phyloP scores from a whole-genome alignment of 306 rosid species.

The Malus sieversii region DNA sequence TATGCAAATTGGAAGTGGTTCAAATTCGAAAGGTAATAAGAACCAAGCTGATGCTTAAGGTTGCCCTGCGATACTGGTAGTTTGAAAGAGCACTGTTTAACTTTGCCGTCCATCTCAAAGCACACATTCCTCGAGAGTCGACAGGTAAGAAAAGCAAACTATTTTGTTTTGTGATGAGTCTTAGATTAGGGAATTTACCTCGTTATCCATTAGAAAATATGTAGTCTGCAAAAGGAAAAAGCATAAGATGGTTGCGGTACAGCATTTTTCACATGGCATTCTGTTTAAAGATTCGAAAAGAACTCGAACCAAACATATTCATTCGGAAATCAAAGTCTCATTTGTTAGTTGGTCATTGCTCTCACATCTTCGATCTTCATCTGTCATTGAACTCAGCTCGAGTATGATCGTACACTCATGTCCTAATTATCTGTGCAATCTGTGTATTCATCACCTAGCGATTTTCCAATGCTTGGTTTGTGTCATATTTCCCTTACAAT shows the following conservation, averaged over 20 bases:
- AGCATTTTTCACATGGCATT: too few species aligned
- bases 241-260: background rate
- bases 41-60: constrained; percentile 1
- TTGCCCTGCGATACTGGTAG: background rate
- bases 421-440: too few species aligned
- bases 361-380: background rate
- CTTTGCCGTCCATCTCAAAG: background rate
- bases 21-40: constrained; percentile 52
- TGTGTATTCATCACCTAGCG: too few species aligned
- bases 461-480: too few species aligned
- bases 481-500: too few species aligned
- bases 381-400: background rate
- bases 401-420: background rate
- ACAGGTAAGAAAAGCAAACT: background rate
- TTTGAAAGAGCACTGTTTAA: background rate
- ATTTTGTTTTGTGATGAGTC: background rate
- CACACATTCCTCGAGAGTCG: background rate
- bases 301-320: background rate
- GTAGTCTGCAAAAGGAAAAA: background rate
- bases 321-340: background rate
- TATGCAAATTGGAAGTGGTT: constrained; percentile 93
- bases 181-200: background rate
- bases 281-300: background rate
- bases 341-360: background rate
- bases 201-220: background rate